Percentiles rank a stretch among this genome's conserved stretches.
Evolutionary conservation across 768 basidiomycete genomes (phyloP).

Genomic region (Xanthoconium purpureum): DNA sequence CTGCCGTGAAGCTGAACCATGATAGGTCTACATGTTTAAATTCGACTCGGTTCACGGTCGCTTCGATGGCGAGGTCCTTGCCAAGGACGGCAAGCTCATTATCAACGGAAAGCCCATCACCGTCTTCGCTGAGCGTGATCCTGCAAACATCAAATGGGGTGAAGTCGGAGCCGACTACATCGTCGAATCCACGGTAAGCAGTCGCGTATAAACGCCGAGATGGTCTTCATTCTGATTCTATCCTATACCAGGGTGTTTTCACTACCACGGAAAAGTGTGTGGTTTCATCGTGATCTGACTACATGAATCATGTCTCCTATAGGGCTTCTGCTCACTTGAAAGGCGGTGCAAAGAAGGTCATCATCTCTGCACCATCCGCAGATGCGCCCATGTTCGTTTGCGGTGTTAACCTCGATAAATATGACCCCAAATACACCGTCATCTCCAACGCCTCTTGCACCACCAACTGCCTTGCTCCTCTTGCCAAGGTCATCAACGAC

Average conservation of each 20-base stretch:
- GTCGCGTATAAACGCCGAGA: background rate
- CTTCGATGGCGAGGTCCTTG: slow-evolving; percentile 81
- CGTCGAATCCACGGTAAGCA: slow-evolving; percentile 87
- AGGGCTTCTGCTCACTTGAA: slow-evolving; percentile 91
- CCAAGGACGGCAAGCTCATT: slow-evolving; percentile 85
- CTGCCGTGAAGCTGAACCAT: slow-evolving; percentile 1
- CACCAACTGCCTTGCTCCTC: slow-evolving; percentile 98
- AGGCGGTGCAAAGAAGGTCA: slow-evolving; percentile 99
- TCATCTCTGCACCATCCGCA: slow-evolving; percentile 98
- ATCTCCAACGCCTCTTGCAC: slow-evolving; percentile 99
- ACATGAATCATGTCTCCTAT: slow-evolving; percentile 1
- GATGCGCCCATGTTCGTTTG: slow-evolving; percentile 94
- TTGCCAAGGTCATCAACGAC: slow-evolving; percentile 98
- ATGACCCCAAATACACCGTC: slow-evolving; percentile 86
- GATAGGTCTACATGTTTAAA: slow-evolving; percentile 97
- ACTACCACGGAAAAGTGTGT: slow-evolving; percentile 85
- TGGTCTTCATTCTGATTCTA: background rate
- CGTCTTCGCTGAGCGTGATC: slow-evolving; percentile 85
- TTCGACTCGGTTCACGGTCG: slow-evolving; percentile 91
- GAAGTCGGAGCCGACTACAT: slow-evolving; percentile 84
- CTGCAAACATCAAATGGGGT: slow-evolving; percentile 81
- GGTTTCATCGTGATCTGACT: slow-evolving; percentile 12
- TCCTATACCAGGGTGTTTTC: slow-evolving; percentile 76
- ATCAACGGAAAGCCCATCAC: slow-evolving; percentile 76
- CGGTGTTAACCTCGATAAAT: slow-evolving; percentile 93